Evolutionary conservation across 768 basidiomycete species (phyloP).

Genomic region (Rhizopogon vesiculosus): DNA sequence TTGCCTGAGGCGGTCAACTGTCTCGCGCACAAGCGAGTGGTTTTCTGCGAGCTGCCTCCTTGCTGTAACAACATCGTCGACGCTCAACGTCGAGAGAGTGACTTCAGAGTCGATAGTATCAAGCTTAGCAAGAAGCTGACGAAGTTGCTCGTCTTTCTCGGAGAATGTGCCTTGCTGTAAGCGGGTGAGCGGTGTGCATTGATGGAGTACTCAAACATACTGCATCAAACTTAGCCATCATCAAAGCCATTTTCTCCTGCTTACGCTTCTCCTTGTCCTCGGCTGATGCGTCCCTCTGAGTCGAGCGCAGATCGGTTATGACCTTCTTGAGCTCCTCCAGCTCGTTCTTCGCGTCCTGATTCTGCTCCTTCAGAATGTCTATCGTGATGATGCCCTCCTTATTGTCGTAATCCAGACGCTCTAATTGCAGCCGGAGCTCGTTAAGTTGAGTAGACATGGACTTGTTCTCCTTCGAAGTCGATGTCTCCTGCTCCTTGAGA

Average conservation of each 20-base stretch:
- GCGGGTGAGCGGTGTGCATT: not conserved
- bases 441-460: conserved; percentile 89
- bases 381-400: conserved; percentile 91
- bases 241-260: conserved; percentile 97
- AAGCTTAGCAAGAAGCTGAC: conserved; percentile 77
- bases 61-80: conserved; percentile 78
- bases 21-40: conserved; percentile 80
- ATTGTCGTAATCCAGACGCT: conserved; percentile 91
- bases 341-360: conserved; percentile 78
- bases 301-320: conserved; percentile 70
- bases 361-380: conserved; percentile 95
- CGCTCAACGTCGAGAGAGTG: conserved; percentile 50
- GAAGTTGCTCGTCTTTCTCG: conserved; percentile 92
- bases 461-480: conserved; percentile 88
- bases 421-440: conserved; percentile 87
- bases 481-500: conserved; percentile 86
- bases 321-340: conserved; percentile 85
- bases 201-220: conserved; percentile 40
- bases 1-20: conserved; percentile 83
- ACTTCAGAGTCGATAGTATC: conserved; percentile 70
- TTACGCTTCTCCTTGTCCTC: conserved; percentile 99
- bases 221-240: conserved; percentile 99
- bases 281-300: conserved; percentile 79
- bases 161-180: conserved; percentile 86
- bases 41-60: conserved; percentile 87